phyloP scores from a whole-genome alignment of 2,329 filamentous ascomycete genomes.

The Colletotrichum tofieldiae region DNA sequence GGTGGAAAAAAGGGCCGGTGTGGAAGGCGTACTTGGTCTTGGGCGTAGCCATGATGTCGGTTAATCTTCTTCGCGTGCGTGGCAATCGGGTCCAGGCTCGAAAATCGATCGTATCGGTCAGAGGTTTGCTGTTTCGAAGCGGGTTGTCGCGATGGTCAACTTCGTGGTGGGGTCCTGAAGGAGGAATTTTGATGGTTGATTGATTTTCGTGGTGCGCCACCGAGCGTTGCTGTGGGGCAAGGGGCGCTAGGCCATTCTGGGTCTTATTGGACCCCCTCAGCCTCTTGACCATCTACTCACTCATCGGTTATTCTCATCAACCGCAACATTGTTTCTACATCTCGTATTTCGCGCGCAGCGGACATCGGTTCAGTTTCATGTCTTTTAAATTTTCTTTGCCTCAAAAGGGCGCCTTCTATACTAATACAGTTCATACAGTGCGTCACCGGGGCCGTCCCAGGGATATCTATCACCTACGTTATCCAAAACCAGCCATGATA shows the following conservation, averaged over 20 bases:
- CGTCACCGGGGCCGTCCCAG: constrained; percentile 21
- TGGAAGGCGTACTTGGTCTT: constrained; percentile 41
- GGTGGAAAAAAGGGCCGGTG: neutral
- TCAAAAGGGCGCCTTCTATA: constrained; percentile 10
- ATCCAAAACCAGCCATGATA: constrained; percentile 33
- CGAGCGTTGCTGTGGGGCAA: constrained; percentile 33
- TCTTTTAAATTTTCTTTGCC: neutral
- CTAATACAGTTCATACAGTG: constrained; percentile 27
- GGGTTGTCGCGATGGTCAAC: constrained; percentile 40
- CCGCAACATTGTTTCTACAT: neutral
- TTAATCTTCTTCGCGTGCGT: neutral
- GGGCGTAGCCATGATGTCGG: constrained; percentile 37
- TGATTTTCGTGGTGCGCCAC: constrained; percentile 43
- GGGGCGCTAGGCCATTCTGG: constrained; percentile 27
- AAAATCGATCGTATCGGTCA: constrained; percentile 16
- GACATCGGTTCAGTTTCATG: neutral
- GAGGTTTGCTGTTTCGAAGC: constrained; percentile 33
- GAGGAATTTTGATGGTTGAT: constrained; percentile 42
- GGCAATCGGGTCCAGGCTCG: constrained; percentile 6
- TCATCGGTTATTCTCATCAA: neutral
- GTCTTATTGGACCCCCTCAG: neutral
- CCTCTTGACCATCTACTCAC: neutral
- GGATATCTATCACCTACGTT: constrained; percentile 24
- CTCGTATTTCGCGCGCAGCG: neutral
- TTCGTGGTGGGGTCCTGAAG: constrained; percentile 39